phyloP scores from a whole-genome alignment of 2,329 filamentous ascomycete genomes.

The Aspergillus costaricaensis region DNA sequence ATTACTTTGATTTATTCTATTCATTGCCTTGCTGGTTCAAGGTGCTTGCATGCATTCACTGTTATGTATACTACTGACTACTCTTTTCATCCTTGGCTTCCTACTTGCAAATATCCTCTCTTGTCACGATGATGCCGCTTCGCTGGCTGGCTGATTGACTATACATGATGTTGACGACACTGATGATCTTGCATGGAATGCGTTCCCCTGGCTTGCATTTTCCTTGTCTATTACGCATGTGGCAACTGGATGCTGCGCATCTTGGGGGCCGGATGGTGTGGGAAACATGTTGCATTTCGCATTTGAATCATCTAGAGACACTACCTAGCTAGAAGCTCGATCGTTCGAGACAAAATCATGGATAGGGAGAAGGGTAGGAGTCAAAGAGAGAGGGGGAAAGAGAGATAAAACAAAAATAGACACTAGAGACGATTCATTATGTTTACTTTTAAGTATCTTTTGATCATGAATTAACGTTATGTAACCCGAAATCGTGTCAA shows the following conservation, averaged over 20 bases:
- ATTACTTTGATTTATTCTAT: background rate
- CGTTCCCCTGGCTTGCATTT: too few relatives aligned
- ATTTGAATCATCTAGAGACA: background rate
- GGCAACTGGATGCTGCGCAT: too few relatives aligned
- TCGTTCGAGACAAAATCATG: background rate
- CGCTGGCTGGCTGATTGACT: background rate
- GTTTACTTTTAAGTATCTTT: background rate
- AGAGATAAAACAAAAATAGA: background rate
- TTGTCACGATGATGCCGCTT: too few relatives aligned
- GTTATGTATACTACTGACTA: background rate
- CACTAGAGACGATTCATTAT: background rate
- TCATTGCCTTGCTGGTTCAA: background rate
- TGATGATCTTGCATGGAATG: too few relatives aligned
- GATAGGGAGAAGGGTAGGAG: background rate
- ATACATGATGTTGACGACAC: too few relatives aligned
- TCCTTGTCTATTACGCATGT: too few relatives aligned
- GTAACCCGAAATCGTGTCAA: background rate
- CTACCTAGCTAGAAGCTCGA: background rate
- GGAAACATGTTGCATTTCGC: background rate
- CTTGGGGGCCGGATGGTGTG: background rate
- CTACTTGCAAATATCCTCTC: too few relatives aligned
- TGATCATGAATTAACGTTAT: background rate
- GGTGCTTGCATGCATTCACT: background rate
- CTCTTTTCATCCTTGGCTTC: too few relatives aligned
- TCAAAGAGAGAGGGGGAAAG: background rate